Evolutionary conservation across 169 alveolate species (phyloP), one percentile per base, ranked within the genome.

Genomic region (Babesia caballi): DNA sequence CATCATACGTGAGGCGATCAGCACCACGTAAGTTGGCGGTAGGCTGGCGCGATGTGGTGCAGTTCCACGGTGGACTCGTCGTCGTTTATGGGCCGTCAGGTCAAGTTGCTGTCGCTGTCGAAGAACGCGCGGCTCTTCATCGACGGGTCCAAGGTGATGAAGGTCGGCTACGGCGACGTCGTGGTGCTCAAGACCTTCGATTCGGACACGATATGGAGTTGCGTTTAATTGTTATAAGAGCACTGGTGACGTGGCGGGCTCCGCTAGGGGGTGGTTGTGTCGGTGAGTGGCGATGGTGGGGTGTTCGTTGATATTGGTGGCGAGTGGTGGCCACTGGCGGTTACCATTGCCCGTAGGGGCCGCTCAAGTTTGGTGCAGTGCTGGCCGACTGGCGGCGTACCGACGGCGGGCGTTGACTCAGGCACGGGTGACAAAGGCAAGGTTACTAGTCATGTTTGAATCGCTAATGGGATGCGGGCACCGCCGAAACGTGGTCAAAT

Each of bases 1-100:
- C 49, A 74, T 89, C n/a, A 81, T 89, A 8, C 71, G 92, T 25
- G 93, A 89, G 35, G 85, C 82, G 15, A 84, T 89, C 15, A 61
- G 70, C 46, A 76, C 83, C 49, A 69, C 57, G 84, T 71, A 46
- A 72, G 88, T 67, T 25, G 30, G 19, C 17, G 17, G 30, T 57
- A 15, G n/a, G 2, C 42, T 11, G 21, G 17, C 25, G 49, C 14
- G 4, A 47, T 3, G n/a, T 2, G 1, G 14, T 44, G 27, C 67
- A 50, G 73, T 4, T 60, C 61, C 19, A 73, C 66, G 15, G 88
- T 60, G n/a, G 86, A 70, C 27, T 30, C 46, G 21, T 57, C 65
- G 25, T 47, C 67, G 7, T 81, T 56, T 40, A 81, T 35, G 42
- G 82, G 84, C 23, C 21, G 52, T 23, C 69, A 70, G 50, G 81